Evolutionary conservation across 768 basidiomycete species (phyloP).

Genomic region (Heimioporus sp.): DNA sequence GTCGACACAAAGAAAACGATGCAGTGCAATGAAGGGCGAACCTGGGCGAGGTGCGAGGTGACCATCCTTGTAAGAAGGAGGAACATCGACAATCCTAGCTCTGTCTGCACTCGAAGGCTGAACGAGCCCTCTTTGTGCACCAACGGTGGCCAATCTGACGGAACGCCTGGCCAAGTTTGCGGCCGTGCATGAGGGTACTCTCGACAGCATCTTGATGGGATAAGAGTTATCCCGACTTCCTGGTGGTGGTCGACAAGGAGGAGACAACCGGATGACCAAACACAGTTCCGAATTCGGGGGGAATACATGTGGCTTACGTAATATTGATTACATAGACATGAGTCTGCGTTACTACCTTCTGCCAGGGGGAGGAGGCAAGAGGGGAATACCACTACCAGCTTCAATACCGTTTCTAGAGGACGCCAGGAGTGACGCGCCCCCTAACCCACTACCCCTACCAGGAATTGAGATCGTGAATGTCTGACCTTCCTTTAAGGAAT

Average conservation of each 20-base stretch:
- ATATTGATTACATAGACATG: not conserved
- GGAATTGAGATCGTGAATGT: conserved; percentile 92
- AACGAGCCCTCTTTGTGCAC: conserved; percentile 58
- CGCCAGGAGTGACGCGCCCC: conserved; percentile 37
- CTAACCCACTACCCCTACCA: conserved; percentile 54
- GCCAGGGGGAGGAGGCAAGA: conserved; percentile 82
- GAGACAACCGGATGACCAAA: conserved; percentile 6
- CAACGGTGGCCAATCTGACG: conserved; percentile 17
- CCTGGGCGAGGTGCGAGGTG: conserved; percentile 72
- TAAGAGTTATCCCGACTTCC: conserved; percentile 1
- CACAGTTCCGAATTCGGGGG: not conserved
- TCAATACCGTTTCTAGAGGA: conserved; percentile 27
- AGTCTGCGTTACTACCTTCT: conserved; percentile 34
- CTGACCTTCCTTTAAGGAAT: conserved; percentile 91
- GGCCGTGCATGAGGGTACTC: conserved; percentile 42
- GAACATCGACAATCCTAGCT: conserved; percentile 80
- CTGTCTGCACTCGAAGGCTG: conserved; percentile 82
- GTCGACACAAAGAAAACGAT: not conserved
- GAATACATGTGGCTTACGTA: conserved; percentile 15
- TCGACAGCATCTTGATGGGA: conserved; percentile 52
- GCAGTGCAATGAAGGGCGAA: conserved; percentile 27
- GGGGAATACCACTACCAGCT: conserved; percentile 48
- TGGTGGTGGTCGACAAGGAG: conserved; percentile 13
- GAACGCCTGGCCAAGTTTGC: conserved; percentile 27
- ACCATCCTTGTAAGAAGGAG: conserved; percentile 65